Evolutionary conservation across 768 basidiomycete species (phyloP), one percentile per base, ranked within the genome.

Genomic region (Epithele typhae): DNA sequence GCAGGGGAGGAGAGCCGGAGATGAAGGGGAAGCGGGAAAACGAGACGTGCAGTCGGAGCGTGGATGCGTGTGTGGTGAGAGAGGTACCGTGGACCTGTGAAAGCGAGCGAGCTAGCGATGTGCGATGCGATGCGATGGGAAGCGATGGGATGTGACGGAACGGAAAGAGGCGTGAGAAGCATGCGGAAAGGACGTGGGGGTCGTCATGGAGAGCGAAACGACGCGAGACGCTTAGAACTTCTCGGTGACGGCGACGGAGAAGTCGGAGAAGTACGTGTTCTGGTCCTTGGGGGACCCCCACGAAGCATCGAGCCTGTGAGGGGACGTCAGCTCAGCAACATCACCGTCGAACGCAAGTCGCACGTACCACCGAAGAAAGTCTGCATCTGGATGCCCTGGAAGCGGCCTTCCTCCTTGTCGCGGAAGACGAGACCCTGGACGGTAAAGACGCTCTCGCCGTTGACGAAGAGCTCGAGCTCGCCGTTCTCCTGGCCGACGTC

Each of bases 341-440:
- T n/a, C n/a, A n/a, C n/a, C n/a, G n/a, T n/a, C n/a, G n/a, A n/a
- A n/a, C n/a, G n/a, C n/a, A 35, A 46, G 5, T 15, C 24, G 24
- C 49, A 65, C 69, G 50, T 58, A 76, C 79, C 82, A 39, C 84
- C 84, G 54, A 89, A 87, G 76, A 87, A 87, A n/a, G 84, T 83
- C 67, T 87, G 81, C 72, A 82, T 76, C 62, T 79, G 79, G 46
- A 85, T 76, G 18, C 87, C 86, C 25, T 78, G 72, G 57, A 88
- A 75, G 51, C 69, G 71, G 33, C 79, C 77, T 1, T 65, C 63
- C 22, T 59, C 62, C 47, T 67, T 68, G 49, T 76, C 69, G 40
- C 79, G 68, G 25, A 87, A 66, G 47, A 78, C 70, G 19, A 89
- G 67, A 15, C 79, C 79, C 15, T 52, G 56, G 32, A 81, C 73